These are phyloP conservation scores for Silene coronaria DNA, from an alignment of 179 eudicot species.

Conservation along the genomic window DNA sequence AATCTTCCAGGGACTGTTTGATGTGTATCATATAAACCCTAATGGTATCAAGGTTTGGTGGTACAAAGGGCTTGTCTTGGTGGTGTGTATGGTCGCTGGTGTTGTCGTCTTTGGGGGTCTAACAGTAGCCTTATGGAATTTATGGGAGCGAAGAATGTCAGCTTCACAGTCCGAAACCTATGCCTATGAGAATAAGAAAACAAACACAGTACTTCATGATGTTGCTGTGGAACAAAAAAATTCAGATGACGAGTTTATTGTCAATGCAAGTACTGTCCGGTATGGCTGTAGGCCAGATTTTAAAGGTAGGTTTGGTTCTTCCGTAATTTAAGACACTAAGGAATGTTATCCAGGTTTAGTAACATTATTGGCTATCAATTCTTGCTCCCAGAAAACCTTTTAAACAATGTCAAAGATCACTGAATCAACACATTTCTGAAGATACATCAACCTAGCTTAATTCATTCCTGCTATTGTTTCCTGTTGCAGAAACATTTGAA, in stretches of 20 bases:
- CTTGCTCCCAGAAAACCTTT: too few relatives aligned
- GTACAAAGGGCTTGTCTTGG: constrained; percentile 80
- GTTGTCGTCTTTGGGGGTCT: constrained; percentile 65
- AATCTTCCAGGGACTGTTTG: constrained; percentile 42
- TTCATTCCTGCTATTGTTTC: not conserved
- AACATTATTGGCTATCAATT: too few relatives aligned
- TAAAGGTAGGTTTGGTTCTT: constrained; percentile 39
- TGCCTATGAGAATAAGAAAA: constrained; percentile 14
- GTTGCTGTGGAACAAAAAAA: constrained; percentile 26
- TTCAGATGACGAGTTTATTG: constrained; percentile 25
- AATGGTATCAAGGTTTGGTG: constrained; percentile 45
- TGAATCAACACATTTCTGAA: too few relatives aligned
- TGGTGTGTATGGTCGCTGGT: constrained; percentile 67
- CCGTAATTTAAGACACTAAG: too few relatives aligned
- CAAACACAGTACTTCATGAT: constrained; percentile 21
- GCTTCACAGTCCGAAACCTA: constrained; percentile 26
- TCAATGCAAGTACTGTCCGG: constrained; percentile 27
- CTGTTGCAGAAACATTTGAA: constrained; percentile 59
- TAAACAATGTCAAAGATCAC: too few relatives aligned
- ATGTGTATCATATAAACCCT: constrained; percentile 54
- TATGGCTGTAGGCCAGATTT: constrained; percentile 87
- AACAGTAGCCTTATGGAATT: constrained; percentile 62
- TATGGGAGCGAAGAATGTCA: constrained; percentile 53
- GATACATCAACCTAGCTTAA: too few relatives aligned
- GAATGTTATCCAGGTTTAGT: too few relatives aligned